These are phyloP conservation scores for Botrytis elliptica DNA, from an alignment of 2,329 filamentous ascomycete genomes.

Conservation along the genomic window DNA sequence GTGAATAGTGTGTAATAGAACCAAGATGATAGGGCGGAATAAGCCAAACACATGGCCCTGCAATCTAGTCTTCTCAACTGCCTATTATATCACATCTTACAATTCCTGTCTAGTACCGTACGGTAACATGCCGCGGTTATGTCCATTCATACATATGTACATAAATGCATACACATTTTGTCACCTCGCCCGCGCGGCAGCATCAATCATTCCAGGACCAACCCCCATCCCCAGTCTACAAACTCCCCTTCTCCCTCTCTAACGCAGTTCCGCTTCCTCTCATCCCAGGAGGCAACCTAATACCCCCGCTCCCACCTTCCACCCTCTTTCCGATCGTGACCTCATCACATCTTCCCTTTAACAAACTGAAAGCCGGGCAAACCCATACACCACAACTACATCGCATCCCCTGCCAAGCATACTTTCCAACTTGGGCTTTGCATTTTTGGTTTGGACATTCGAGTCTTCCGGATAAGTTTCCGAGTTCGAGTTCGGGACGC, in stretches of 20 bases:
- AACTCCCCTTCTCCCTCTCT: constrained; percentile 12
- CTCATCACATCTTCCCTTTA: constrained; percentile 80
- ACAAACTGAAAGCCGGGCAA: constrained; percentile 83
- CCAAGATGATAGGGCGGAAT: background rate
- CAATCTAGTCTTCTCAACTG: background rate
- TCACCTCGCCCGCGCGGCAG: too few relatives aligned
- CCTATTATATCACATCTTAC: background rate
- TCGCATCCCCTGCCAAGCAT: constrained; percentile 92
- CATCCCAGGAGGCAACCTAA: constrained; percentile 55
- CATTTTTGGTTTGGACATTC: constrained; percentile 79
- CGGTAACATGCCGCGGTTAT: too few relatives aligned
- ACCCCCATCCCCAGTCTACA: background rate
- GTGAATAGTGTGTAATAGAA: background rate
- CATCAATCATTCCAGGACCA: too few relatives aligned
- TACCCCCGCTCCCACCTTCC: constrained; percentile 40
- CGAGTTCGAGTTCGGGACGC: constrained; percentile 76
- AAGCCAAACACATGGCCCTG: background rate
- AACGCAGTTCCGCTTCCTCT: constrained; percentile 37
- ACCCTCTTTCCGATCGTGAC: constrained; percentile 27
- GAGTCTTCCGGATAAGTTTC: constrained; percentile 78
- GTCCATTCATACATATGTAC: background rate
- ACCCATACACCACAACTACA: constrained; percentile 92
- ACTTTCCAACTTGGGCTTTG: constrained; percentile 81
- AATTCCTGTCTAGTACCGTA: background rate
- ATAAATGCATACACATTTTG: background rate